Evolutionary conservation across 2,329 filamentous ascomycete genomes (phyloP).

Genomic region (Colletotrichum filicis): DNA sequence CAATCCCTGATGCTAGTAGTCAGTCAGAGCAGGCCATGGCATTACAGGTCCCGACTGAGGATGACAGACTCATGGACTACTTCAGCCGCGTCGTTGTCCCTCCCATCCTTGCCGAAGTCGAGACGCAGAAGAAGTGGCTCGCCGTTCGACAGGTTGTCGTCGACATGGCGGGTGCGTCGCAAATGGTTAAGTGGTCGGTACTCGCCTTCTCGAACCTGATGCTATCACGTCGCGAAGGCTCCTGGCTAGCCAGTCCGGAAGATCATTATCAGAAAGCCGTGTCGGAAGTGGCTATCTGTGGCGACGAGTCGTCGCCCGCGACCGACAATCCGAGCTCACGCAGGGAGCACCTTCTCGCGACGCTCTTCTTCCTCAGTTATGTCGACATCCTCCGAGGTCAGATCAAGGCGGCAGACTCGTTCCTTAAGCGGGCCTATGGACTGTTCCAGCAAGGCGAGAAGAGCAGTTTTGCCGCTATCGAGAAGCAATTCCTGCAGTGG

Average conservation of each 20-base stretch:
- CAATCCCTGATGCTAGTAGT: conserved; percentile 11
- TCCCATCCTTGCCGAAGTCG: conserved; percentile 63
- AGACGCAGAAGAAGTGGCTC: conserved; percentile 63
- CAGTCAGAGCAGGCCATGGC: conserved; percentile 11
- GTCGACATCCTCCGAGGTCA: conserved; percentile 58
- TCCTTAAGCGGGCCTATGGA: conserved; percentile 60
- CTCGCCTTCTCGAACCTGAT: conserved; percentile 62
- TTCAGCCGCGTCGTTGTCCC: conserved; percentile 61
- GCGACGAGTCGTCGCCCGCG: conserved; percentile 12
- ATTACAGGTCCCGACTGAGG: conserved; percentile 11
- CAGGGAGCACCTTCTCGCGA: conserved; percentile 57
- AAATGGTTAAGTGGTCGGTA: conserved; percentile 59
- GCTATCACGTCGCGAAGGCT: conserved; percentile 48
- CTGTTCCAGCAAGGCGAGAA: conserved; percentile 57
- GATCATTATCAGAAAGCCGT: conserved; percentile 51
- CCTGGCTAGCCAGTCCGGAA: conserved; percentile 44
- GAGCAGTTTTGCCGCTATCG: conserved; percentile 48
- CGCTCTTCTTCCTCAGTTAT: conserved; percentile 65
- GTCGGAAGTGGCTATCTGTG: conserved; percentile 43
- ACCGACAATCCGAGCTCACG: conserved; percentile 40
- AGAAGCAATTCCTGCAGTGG: conserved; percentile 64
- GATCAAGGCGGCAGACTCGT: conserved; percentile 58
- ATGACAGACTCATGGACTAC: conserved; percentile 53
- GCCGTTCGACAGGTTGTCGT: conserved; percentile 59
- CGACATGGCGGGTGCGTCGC: conserved; percentile 57